A percentile compares a stretch with the other conserved stretches of the same genome.
phyloP scores from a whole-genome alignment of 2,329 filamentous ascomycete species.

The Fusarium keratoplasticum region DNA sequence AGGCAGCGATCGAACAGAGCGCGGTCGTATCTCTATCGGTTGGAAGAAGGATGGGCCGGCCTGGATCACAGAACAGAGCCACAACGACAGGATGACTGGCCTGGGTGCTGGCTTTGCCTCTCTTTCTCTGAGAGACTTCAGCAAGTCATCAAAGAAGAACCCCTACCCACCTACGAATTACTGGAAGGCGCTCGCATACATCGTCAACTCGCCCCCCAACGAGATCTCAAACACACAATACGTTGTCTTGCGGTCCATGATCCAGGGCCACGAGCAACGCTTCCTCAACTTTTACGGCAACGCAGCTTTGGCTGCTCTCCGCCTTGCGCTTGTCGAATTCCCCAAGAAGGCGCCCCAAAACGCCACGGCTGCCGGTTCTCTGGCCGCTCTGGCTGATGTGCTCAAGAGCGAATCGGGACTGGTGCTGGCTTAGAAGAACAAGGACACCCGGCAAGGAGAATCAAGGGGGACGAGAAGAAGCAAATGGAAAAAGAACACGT shows the following conservation, averaged over 20 bases:
- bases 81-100: conserved; percentile 85
- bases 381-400: conserved; percentile 65
- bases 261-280: conserved; percentile 77
- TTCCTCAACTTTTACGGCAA: conserved; percentile 87
- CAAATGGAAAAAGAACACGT: conserved; percentile 2
- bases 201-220: conserved; percentile 78
- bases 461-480: background rate
- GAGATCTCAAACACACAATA: conserved; percentile 80
- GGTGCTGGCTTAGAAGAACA: conserved; percentile 52
- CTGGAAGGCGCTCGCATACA: conserved; percentile 81
- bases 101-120: conserved; percentile 87
- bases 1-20: conserved; percentile 78
- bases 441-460: background rate
- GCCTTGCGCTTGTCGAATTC: conserved; percentile 79
- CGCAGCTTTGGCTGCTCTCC: conserved; percentile 77
- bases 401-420: conserved; percentile 64
- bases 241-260: conserved; percentile 76
- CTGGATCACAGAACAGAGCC: conserved; percentile 76
- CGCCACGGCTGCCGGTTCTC: conserved; percentile 61
- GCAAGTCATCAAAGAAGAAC: conserved; percentile 73
- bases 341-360: conserved; percentile 65
- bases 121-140: conserved; percentile 85
- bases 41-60: conserved; percentile 74
- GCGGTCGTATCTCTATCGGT: conserved; percentile 75
- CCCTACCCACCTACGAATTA: conserved; percentile 84